phyloP scores from a whole-genome alignment of 202 grass and related monocot species.

The Carex sylvatica region DNA sequence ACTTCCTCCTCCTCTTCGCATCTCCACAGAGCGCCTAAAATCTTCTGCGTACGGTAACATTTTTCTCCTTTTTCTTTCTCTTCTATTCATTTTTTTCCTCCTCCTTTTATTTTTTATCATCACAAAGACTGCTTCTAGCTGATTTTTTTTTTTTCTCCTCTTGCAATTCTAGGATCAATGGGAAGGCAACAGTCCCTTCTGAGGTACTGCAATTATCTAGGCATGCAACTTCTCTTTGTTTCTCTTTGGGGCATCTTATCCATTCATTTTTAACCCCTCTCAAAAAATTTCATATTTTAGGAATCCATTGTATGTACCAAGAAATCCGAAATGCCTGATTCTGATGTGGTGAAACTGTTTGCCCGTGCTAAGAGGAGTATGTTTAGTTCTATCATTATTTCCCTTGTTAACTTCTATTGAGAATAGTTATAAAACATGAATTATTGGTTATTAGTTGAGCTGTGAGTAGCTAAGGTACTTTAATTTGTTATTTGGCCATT shows the following conservation, averaged over 20 bases:
- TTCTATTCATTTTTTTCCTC: not conserved
- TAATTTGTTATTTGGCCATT: not conserved
- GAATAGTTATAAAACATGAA: not conserved
- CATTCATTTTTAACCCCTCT: not conserved
- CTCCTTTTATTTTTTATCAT: not conserved
- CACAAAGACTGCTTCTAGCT: not conserved
- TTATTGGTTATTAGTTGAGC: not conserved
- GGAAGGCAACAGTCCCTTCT: not conserved
- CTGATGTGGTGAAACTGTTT: not conserved
- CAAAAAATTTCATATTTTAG: not conserved
- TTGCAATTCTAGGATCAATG: not conserved
- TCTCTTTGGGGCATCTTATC: not conserved
- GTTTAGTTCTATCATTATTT: constrained; percentile 1
- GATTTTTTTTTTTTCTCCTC: not conserved
- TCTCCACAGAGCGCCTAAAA: not conserved
- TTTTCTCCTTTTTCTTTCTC: not conserved
- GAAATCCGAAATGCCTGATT: not conserved
- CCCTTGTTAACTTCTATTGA: not conserved
- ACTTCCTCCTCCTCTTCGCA: not conserved
- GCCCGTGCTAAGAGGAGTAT: not conserved
- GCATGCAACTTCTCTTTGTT: not conserved
- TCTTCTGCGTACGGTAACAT: not conserved
- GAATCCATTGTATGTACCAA: not conserved
- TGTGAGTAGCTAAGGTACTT: not conserved
- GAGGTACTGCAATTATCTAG: not conserved